Evolutionary conservation across 805 yeast species (phyloP), one percentile per base, ranked within the genome.

Genomic region (Naumovozyma baii): DNA sequence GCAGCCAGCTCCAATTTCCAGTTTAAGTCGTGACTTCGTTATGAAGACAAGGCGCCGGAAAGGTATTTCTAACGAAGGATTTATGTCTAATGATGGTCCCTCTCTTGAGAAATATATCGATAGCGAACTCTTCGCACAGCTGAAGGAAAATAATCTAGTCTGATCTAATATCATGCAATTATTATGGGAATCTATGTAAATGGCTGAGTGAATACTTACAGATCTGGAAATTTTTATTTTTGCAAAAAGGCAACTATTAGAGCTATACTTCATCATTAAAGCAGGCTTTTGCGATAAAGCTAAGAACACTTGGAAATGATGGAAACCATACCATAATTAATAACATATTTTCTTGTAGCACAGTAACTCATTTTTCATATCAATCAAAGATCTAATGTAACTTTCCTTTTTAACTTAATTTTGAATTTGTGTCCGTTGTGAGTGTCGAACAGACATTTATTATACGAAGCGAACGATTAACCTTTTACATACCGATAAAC

Each of bases 41-140:
- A 63, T 85, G 63, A 92, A 94, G 59, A 86, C 96, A 0, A 71
- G 99, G 57, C 76, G 78, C 50, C 72, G 96, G 50, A 90, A 87
- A 56, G 97, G 96, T 0, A 62, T 90, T 28, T 70, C 76, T 5
- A 84, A 80, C 12, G 94, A 81, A 44, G 61, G 59, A 7, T 48
- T 48, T 34, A 47, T 48, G 46, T 45, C 56, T 1, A 49, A 53
- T 19, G 61, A 52, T 26, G 64, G 63, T 1, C 66, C 66, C 7
- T 47, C 60, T 2, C 54, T 88, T 36, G 68, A 71, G 36, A 77
- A 77, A 47, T 85, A 80, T 52, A 72, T 88, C 19, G 94, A 81
- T 38, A 61, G 63, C 2, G 80, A 73, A 2, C 61, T 83, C 15
- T 74, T 69, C 46, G 64, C 66, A 5, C 72, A 73, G 46, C 59